Evolutionary conservation across 805 yeast species (phyloP).

Genomic region (Kodamaea hsintzibuensis): DNA sequence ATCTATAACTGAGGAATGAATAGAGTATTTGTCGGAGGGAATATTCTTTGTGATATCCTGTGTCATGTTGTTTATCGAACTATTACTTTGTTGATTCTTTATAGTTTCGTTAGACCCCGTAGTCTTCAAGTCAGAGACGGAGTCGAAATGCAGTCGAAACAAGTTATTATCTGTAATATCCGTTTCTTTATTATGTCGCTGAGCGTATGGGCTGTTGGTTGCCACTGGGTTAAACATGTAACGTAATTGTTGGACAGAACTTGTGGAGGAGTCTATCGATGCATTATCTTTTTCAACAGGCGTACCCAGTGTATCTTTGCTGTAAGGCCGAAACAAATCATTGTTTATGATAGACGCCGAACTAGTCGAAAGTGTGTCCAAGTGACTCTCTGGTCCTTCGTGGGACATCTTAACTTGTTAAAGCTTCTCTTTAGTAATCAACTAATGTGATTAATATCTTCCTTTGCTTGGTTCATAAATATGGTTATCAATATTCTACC

Average conservation of each 20-base stretch:
- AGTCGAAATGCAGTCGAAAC: conserved; percentile 21
- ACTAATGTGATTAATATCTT: background rate
- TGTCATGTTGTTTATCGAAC: background rate
- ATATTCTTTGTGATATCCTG: background rate
- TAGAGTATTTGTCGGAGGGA: conserved; percentile 12
- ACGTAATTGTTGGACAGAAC: conserved; percentile 13
- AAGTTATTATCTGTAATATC: conserved; percentile 14
- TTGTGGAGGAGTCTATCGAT: conserved; percentile 7
- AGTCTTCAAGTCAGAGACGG: conserved; percentile 18
- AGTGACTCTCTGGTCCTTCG: conserved; percentile 7
- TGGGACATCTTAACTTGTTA: conserved; percentile 7
- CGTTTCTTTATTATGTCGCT: conserved; percentile 8
- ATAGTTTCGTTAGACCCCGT: background rate
- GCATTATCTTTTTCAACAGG: background rate
- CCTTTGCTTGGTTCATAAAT: background rate
- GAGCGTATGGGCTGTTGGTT: conserved; percentile 1
- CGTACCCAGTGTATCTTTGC: background rate
- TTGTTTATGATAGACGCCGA: conserved; percentile 12
- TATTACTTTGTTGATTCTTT: background rate
- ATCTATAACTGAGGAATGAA: conserved; percentile 27
- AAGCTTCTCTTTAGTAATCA: background rate
- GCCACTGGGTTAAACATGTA: conserved; percentile 9
- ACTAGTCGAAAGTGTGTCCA: conserved; percentile 11
- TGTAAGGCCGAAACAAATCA: conserved; percentile 8
- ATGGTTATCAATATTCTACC: background rate